Percentiles rank a stretch among this genome's conserved stretches.
Conservation (phyloP, 1,284 basidiomycete species). For the Puccinia horiana region DNA sequence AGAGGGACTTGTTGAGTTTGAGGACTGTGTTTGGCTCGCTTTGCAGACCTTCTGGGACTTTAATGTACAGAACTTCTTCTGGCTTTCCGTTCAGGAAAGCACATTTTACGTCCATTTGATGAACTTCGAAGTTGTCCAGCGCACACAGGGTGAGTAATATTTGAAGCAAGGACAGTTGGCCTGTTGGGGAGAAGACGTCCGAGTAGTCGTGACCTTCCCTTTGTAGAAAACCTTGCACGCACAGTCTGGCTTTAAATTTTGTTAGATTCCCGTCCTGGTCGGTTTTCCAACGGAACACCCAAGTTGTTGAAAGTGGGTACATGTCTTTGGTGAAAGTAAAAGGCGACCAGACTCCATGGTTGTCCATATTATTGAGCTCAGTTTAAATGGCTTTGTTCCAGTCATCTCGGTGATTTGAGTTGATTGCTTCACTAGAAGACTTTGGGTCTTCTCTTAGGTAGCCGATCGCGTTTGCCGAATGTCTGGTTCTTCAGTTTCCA, state of each 20-base stretch:
- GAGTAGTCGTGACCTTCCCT: neutral
- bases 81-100: too few relatives aligned
- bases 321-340: neutral
- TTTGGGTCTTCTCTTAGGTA: conserved; percentile 9
- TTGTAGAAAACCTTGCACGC: neutral
- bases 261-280: too few relatives aligned
- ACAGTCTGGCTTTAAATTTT: too few relatives aligned
- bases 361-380: neutral
- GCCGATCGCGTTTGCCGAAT: conserved; percentile 10
- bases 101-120: conserved; percentile 9
- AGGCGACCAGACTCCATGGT: neutral
- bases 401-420: too few relatives aligned
- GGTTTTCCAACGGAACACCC: neutral
- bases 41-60: too few relatives aligned
- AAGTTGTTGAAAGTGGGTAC: too few relatives aligned
- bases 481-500: neutral
- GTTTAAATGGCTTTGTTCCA: too few relatives aligned
- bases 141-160: neutral
- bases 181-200: neutral
- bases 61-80: too few relatives aligned
- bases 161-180: neutral
- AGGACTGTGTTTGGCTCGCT: too few relatives aligned
- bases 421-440: conserved; percentile 4
- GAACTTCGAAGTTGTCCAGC: neutral
- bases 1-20: too few relatives aligned